Evolutionary conservation across 768 basidiomycete species (phyloP), one percentile per base, ranked within the genome.

Genomic region (Russula sp.): DNA sequence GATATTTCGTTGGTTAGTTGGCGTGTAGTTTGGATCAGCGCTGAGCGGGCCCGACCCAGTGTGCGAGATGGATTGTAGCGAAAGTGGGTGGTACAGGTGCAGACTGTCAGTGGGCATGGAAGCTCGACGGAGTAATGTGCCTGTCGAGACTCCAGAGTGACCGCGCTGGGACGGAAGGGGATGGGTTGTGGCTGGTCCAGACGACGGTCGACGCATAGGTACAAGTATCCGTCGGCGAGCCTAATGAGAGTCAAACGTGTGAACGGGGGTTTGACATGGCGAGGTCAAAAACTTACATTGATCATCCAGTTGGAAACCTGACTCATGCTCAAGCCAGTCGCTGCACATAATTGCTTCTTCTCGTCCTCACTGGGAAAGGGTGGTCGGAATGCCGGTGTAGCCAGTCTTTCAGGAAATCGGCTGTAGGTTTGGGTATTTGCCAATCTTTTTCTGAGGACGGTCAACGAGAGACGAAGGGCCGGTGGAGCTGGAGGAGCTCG

Each of bases 261-360:
- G 64, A 72, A 66, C 61, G 59, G 2, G 54, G 60, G 30, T 18
- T n/a, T 64, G 67, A 32, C 53, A 62, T 64, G 56, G 32, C 13
- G 22, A 64, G 51, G n/a, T 48, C 13, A 18, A 16, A 18, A 16
- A 76, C 83, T 57, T 60, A 84, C 91, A 70, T 93, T 93, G 72
- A 93, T 93, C 91, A 93, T 93, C 91, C 91, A 93, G 74, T 93
- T 93, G 58, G 89, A 91, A 0, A 93, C 90, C 75, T 94, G 91
- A 75, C 82, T 85, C 90, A 93, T 93, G 77, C 86, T 90, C 67
- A 94, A 77, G 28, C 90, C 90, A 1, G 91, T 94, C 46, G 89
- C 88, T 70, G 88, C 84, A 75, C 91, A 93, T 68, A 94, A 77
- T 73, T 90, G 88, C 72, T 92, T 92, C 77, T 94, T 94, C 80